Evolutionary conservation across 768 basidiomycete genomes (phyloP), one percentile per base, ranked within the genome.

Genomic region (Suillus subaureus): DNA sequence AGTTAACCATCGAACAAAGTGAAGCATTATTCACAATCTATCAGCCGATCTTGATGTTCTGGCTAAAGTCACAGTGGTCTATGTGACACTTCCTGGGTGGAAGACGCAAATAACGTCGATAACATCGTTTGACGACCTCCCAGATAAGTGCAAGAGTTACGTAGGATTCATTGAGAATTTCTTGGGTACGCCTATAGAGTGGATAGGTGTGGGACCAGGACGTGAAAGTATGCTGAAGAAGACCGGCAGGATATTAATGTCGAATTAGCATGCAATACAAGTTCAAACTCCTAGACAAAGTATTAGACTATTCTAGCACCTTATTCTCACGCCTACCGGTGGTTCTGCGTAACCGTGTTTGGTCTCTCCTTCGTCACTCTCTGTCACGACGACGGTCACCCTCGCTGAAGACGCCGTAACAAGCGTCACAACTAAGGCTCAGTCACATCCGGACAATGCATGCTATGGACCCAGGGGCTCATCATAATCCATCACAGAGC

Each of bases 21-120:
- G 58, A 42, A 42, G 12, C 18, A 28, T 31, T 31, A 15, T 31
- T 60, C 18, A 42, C 9, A 21, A 13, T 42, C 40, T 28, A 49
- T 23, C 70, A 92, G 97, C 97, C 69, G 89, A 99, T 78, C 84
- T 99, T 57, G 94, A 94, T 56, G 74, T 88, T 33, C 84, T 99
- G 47, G 89, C 84, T 9, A 81, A 82, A 61, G 94, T 94, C 9
- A 85, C 94, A 51, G 97, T 99, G 31, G 84, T 86, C 67, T 99
- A 99, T 78, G 87, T 88, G 63, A 95, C 92, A 4, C 80, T 99
- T 0, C 91, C 95, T 5, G 97, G 97, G 23, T 99, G 97, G 97
- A 83, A 95, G 75, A 78, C 84, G 12, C 85, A 89, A 47, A 98
- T 98, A 73, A 85, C 85, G 56, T 74, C 84, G 0, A 79, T 81